phyloP scores from a whole-genome alignment of 495 filamentous ascomycete species.

The Chaetomidium leptoderma region DNA sequence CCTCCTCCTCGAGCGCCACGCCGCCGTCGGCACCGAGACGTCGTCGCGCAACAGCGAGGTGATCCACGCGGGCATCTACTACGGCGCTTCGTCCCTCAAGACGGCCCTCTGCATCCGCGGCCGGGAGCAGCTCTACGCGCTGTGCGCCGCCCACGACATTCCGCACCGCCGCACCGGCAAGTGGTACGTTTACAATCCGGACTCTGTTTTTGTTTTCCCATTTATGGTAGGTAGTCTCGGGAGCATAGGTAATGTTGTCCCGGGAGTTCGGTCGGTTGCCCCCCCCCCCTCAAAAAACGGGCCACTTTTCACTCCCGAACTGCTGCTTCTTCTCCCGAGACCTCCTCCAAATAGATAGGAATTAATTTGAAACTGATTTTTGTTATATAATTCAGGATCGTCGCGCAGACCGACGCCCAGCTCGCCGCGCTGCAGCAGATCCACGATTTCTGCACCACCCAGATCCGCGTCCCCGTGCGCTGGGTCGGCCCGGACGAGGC shows the following conservation, averaged over 20 bases:
- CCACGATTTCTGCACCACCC: conserved; percentile 58
- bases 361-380: too few relatives aligned
- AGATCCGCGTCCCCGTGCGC: conserved; percentile 66
- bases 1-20: conserved; percentile 78
- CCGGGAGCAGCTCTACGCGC: conserved; percentile 68
- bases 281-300: too few relatives aligned
- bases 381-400: too few relatives aligned
- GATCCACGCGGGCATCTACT: conserved; percentile 95
- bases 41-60: conserved; percentile 94
- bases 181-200: too few relatives aligned
- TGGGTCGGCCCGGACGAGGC: conserved; percentile 63
- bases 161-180: conserved; percentile 75
- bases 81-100: conserved; percentile 71
- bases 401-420: conserved; percentile 74
- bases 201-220: too few relatives aligned
- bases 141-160: conserved; percentile 63
- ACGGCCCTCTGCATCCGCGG: conserved; percentile 77
- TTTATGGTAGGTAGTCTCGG: too few relatives aligned
- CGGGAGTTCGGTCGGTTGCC: too few relatives aligned
- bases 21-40: conserved; percentile 79
- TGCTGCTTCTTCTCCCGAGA: too few relatives aligned
- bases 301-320: too few relatives aligned
- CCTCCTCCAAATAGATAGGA: too few relatives aligned
- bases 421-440: conserved; percentile 60
- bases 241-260: too few relatives aligned